Evolutionary conservation across 768 basidiomycete species (phyloP), one percentile per base, ranked within the genome.

Genomic region (Mycena amicta): DNA sequence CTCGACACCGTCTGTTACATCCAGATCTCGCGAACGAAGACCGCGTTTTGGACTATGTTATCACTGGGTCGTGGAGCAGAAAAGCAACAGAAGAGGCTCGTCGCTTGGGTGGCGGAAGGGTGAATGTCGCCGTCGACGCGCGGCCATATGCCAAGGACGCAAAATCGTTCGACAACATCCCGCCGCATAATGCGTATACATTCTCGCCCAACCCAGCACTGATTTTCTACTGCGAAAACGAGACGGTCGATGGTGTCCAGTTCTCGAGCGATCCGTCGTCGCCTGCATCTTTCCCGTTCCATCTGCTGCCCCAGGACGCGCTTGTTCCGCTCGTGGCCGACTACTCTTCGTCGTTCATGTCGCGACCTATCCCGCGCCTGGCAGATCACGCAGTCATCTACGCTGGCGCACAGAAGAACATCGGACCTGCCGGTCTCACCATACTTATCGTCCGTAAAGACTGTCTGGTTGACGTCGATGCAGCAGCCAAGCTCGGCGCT

Each of bases 221-320:
- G 65, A 88, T 98, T 58, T 98, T 96, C 77, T 98, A 97, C 77
- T 99, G 97, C 82, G 97, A 97, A 73, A 99, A 99, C 80, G 97
- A 99, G 79, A 99, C 97, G 15, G 90, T 98, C 57, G 89, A 96
- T 65, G 97, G 97, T 41, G 89, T 95, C 47, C 89, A 98, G 77
- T 98, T 92, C 76, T 77, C 88, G 2, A 70, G 78, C 52, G 83
- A 86, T 56, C 72, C 75, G n/a, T 67, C 70, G 20, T 80, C 78
- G 25, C 76, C 84, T 4, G 77, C 81, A 25, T 80, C 88, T 22
- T 97, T 98, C 81, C 95, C 95, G 3, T 95, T 90, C 79, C 82
- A 89, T 60, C 79, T 83, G 55, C 78, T 95, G 43, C 80, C 84
- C 0, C 70, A 82, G 57, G 72, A 74, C 41, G 71, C 68, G n/a